Evolutionary conservation across 106 monocot species (phyloP), one percentile per base, ranked within the genome.

Genomic region (Acorus calamus): DNA sequence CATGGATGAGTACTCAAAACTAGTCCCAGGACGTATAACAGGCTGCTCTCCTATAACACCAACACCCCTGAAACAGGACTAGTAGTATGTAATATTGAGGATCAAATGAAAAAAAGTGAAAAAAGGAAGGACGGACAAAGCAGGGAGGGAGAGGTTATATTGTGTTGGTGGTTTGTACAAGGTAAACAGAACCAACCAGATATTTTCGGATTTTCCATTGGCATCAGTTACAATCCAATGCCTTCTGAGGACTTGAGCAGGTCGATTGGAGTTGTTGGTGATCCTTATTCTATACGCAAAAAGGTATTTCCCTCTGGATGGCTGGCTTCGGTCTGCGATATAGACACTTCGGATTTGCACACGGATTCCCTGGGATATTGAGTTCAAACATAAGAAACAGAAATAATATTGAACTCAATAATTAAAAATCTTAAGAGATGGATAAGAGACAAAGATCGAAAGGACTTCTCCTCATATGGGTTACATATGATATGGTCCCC

Each of bases 161-260:
- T 28, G 28, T 28, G 28, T 28, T 28, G 28, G 28, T 28, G 28
- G 28, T 28, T 28, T 28, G 28, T 28, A 28, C 28, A 11, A 49
- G 42, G 57, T 0, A 58, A 52, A 46, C 54, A 56, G 65, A 41
- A 76, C 78, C 56, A 2, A 92, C 96, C 96, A 98, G 28, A 98
- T 76, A 53, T 92, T 91, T 70, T 98, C 96, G 6, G 80, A 81
- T 78, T 73, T 83, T 3, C 84, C 91, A 77, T 75, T 76, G 51
- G 74, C 96, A 79, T 98, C 96, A 5, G 91, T 98, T 60, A 98
- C 78, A 56, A 98, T 98, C 96, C 96, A 98, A 73, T 98, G 96
- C 60, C 96, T 84, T 66, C 91, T 77, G 46, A 98, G 87, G 47
- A 98, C 80, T 62, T 92, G 91, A 55, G 92, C 91, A 52, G 91